phyloP scores from a whole-genome alignment of 164 flowering plant species.

The Buxus sempervirens region DNA sequence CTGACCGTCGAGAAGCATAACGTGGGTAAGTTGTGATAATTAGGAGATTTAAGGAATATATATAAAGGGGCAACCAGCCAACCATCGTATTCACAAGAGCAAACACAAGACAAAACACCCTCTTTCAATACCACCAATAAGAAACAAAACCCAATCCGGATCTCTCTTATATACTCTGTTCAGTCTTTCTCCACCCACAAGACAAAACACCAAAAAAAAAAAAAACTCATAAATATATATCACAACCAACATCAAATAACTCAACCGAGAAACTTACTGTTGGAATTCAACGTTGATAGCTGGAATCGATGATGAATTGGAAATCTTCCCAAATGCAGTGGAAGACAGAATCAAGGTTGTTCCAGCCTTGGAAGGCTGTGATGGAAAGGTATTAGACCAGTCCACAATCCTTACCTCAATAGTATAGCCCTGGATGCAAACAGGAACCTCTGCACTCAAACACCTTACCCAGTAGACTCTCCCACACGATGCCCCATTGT shows the following conservation, averaged over 20 bases:
- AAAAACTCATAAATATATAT: too few relatives aligned
- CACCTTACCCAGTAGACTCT: constrained; percentile 58
- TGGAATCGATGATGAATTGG: constrained; percentile 17
- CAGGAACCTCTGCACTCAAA: constrained; percentile 33
- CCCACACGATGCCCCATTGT: constrained; percentile 70
- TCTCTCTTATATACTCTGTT: too few relatives aligned
- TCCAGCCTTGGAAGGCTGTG: constrained; percentile 25
- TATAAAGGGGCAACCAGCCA: too few relatives aligned
- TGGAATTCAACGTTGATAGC: constrained; percentile 55
- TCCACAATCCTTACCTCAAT: constrained; percentile 55
- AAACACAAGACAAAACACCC: neutral
- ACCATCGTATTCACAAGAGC: too few relatives aligned
- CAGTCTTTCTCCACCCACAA: neutral
- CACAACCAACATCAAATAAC: neutral
- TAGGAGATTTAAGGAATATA: too few relatives aligned
- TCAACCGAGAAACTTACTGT: constrained; percentile 53
- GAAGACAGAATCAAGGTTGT: constrained; percentile 45
- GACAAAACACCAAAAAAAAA: too few relatives aligned
- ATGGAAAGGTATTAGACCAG: constrained; percentile 12
- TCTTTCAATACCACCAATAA: neutral
- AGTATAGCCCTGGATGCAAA: constrained; percentile 32
- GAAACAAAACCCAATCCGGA: neutral
- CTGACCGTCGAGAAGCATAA: too few relatives aligned
- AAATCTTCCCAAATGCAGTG: constrained; percentile 37
- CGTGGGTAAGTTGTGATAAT: too few relatives aligned